A percentile compares a stretch with the other conserved stretches of the same genome.
Evolutionary conservation across 2,329 filamentous ascomycete species (phyloP).

Genomic region (Exophiala alcalophila): DNA sequence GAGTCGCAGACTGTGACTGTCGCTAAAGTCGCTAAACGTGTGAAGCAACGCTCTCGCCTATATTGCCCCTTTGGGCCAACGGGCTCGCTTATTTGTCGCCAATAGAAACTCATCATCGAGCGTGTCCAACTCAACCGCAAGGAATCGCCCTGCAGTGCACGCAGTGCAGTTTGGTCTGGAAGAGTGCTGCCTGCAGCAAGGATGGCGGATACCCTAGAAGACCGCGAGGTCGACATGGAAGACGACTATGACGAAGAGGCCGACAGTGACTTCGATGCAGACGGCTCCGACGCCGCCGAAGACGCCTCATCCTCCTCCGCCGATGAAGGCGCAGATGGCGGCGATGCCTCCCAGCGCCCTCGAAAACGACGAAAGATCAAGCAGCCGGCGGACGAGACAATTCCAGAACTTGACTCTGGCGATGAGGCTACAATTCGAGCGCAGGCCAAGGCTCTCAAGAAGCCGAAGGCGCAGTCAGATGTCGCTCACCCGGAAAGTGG

Average conservation of each 20-base stretch:
- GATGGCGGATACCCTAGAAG: constrained; percentile 17
- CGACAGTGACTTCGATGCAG: constrained; percentile 30
- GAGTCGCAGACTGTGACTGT: too few relatives aligned
- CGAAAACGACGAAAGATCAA: constrained; percentile 26
- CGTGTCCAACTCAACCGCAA: too few relatives aligned
- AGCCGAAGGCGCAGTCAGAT: constrained; percentile 39
- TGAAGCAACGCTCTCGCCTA: not conserved
- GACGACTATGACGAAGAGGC: constrained; percentile 32
- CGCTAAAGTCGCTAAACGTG: too few relatives aligned
- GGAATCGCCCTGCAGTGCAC: too few relatives aligned
- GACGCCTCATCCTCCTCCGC: constrained; percentile 20
- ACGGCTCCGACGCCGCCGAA: constrained; percentile 13
- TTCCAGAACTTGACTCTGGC: constrained; percentile 51
- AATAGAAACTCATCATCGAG: too few relatives aligned
- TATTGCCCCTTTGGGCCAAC: not conserved
- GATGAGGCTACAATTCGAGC: constrained; percentile 57
- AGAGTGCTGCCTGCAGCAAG: too few relatives aligned
- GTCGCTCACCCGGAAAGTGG: constrained; percentile 36
- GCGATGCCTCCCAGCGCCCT: constrained; percentile 8
- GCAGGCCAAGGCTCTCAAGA: constrained; percentile 38
- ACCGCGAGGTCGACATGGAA: constrained; percentile 14
- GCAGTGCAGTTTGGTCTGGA: too few relatives aligned
- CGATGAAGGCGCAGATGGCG: constrained; percentile 12
- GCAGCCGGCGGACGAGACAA: constrained; percentile 27
- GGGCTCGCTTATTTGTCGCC: constrained; percentile 3